A percentile compares a stretch with the other conserved stretches of the same genome.
Conservation (phyloP, 192 early-diverging fungal species). For the Coemansia sp. region DNA sequence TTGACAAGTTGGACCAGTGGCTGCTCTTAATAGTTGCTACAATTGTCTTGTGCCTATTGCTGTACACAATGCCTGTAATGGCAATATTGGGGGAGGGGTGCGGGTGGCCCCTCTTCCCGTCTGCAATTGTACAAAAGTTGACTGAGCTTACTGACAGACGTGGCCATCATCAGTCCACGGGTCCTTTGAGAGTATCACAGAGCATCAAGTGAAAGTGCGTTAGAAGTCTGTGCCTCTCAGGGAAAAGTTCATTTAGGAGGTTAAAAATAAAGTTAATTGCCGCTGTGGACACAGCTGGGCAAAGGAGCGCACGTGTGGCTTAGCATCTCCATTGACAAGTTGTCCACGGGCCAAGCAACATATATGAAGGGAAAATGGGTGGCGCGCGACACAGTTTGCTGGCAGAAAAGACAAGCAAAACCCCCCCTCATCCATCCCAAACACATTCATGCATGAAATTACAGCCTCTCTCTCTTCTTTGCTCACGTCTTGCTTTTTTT, state of each 20-base stretch:
- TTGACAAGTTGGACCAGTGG: background rate
- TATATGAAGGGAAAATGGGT: conserved; percentile 2
- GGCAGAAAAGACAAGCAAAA: background rate
- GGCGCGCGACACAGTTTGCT: background rate
- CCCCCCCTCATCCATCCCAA: background rate
- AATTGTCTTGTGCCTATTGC: conserved; percentile 10
- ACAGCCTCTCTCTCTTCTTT: background rate
- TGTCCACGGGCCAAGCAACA: background rate
- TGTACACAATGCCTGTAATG: conserved; percentile 5
- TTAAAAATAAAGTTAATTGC: background rate
- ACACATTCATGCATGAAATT: background rate
- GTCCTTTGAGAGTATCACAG: background rate
- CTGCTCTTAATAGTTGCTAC: background rate
- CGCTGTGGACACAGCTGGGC: background rate
- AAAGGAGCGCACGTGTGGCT: background rate
- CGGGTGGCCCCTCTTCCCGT: background rate
- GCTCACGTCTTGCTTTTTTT: conserved; percentile 2
- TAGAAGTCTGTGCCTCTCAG: background rate
- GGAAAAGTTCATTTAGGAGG: background rate
- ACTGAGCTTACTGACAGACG: background rate
- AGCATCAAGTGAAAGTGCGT: background rate
- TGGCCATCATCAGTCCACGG: background rate
- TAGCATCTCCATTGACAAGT: background rate
- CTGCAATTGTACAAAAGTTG: background rate
- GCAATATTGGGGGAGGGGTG: background rate